These are phyloP conservation scores for Macrolepiota fuliginosa DNA, from an alignment of 768 basidiomycete genomes.

Conservation along the genomic window DNA sequence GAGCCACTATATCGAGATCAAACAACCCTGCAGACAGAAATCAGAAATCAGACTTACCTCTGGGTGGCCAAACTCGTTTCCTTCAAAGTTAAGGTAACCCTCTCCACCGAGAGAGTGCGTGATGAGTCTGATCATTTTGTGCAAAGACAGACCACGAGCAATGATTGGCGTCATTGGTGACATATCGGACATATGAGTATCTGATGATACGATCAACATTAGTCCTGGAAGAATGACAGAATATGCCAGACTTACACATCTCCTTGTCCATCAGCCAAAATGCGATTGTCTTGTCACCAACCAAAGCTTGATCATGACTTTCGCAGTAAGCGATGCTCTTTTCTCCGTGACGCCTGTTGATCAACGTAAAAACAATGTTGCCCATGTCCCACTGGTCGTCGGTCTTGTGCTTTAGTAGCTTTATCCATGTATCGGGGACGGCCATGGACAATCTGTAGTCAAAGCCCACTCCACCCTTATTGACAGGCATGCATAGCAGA, in stretches of 20 bases:
- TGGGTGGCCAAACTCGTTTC: slow-evolving; percentile 98
- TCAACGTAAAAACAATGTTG: slow-evolving; percentile 86
- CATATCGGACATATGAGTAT: slow-evolving; percentile 93
- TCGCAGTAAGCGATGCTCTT: slow-evolving; percentile 93
- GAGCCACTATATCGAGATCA: slow-evolving; percentile 69
- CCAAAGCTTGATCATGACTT: slow-evolving; percentile 96
- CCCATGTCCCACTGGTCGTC: slow-evolving; percentile 90
- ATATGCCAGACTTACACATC: slow-evolving; percentile 75
- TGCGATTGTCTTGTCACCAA: slow-evolving; percentile 97
- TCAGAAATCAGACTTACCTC: slow-evolving; percentile 58
- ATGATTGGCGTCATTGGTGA: slow-evolving; percentile 80
- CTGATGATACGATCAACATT: slow-evolving; percentile 32
- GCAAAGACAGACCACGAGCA: slow-evolving; percentile 85
- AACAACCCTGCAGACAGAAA: neutral
- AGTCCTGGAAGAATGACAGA: neutral
- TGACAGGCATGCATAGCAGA: slow-evolving; percentile 76
- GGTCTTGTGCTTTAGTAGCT: slow-evolving; percentile 86
- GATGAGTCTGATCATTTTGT: slow-evolving; percentile 95
- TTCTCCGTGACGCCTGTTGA: slow-evolving; percentile 85
- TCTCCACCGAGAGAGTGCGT: slow-evolving; percentile 95
- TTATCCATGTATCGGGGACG: slow-evolving; percentile 99
- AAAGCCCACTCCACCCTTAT: slow-evolving; percentile 90
- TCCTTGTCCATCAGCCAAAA: slow-evolving; percentile 99
- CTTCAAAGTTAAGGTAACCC: slow-evolving; percentile 97
- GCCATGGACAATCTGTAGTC: slow-evolving; percentile 99